Percentiles rank a stretch among this genome's conserved stretches.
Conservation (phyloP, 2,329 filamentous ascomycete genomes). For the Nothomitra cinnamomea region DNA sequence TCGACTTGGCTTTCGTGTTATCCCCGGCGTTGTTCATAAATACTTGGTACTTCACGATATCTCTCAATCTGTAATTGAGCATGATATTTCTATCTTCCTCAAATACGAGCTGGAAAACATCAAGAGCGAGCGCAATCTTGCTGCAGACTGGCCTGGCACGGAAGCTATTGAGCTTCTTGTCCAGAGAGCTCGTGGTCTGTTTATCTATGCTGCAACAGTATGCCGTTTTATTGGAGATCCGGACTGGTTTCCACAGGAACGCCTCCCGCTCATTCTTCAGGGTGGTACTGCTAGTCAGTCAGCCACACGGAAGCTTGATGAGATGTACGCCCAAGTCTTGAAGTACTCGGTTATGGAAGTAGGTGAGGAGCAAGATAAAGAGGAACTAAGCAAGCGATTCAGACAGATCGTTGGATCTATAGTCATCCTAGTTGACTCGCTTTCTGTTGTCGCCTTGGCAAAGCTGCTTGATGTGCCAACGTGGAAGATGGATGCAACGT, state of each 20-base stretch:
- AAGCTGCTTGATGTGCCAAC: neutral
- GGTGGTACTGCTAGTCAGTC: neutral
- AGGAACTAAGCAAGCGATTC: constrained; percentile 2
- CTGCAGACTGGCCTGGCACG: constrained; percentile 17
- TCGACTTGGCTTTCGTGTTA: constrained; percentile 11
- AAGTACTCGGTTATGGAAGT: constrained; percentile 10
- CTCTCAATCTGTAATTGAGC: constrained; percentile 15
- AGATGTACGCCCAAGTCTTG: constrained; percentile 15
- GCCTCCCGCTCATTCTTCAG: constrained; percentile 13
- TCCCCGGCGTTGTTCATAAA: constrained; percentile 15
- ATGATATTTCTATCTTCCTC: constrained; percentile 23
- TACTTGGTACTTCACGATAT: constrained; percentile 24
- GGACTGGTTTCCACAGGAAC: constrained; percentile 12
- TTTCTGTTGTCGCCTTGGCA: neutral
- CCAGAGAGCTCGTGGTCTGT: constrained; percentile 19
- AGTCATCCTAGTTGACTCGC: neutral
- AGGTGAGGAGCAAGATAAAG: constrained; percentile 7
- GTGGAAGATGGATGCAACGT: neutral
- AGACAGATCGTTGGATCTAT: neutral
- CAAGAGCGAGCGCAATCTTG: constrained; percentile 8
- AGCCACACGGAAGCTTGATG: constrained; percentile 11
- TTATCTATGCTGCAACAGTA: constrained; percentile 18
- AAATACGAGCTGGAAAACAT: constrained; percentile 18
- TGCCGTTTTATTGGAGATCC: neutral
- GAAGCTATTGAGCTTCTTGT: constrained; percentile 14